A percentile compares a stretch with the other conserved stretches of the same genome.
These are phyloP conservation scores for Talaromyces sp. DNA, from an alignment of 2,329 filamentous ascomycete genomes.

Conservation along the genomic window DNA sequence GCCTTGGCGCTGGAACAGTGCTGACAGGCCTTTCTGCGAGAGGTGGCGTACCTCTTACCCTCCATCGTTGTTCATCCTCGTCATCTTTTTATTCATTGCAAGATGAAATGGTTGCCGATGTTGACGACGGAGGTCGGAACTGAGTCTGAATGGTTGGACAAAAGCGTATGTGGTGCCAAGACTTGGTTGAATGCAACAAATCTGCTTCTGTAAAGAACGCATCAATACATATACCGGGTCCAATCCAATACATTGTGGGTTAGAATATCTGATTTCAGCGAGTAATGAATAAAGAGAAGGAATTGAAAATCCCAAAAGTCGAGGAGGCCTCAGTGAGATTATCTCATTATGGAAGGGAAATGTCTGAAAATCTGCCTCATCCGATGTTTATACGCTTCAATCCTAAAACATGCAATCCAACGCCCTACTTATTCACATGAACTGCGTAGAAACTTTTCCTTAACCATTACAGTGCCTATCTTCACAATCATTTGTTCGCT, in stretches of 20 bases:
- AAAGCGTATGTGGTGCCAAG: not conserved
- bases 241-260: not conserved
- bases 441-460: not conserved
- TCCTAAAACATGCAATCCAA: not conserved
- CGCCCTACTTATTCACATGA: constrained; percentile 3
- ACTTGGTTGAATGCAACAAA: not conserved
- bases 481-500: not conserved
- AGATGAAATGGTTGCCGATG: not conserved
- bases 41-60: constrained; percentile 9
- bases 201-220: not conserved
- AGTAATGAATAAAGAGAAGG: too few relatives aligned
- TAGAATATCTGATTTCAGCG: too few relatives aligned
- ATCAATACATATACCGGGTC: too few relatives aligned
- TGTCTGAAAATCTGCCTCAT: not conserved
- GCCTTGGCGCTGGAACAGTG: constrained; percentile 17
- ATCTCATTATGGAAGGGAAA: not conserved
- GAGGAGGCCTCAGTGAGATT: not conserved
- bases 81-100: not conserved
- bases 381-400: not conserved
- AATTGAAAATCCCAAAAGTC: too few relatives aligned
- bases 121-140: not conserved
- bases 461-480: not conserved
- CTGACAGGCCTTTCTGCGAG: constrained; percentile 18
- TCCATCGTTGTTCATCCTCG: constrained; percentile 4
- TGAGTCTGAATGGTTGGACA: not conserved